phyloP scores from a whole-genome alignment of 306 rosid species.

The Hippophae gyantsensis region DNA sequence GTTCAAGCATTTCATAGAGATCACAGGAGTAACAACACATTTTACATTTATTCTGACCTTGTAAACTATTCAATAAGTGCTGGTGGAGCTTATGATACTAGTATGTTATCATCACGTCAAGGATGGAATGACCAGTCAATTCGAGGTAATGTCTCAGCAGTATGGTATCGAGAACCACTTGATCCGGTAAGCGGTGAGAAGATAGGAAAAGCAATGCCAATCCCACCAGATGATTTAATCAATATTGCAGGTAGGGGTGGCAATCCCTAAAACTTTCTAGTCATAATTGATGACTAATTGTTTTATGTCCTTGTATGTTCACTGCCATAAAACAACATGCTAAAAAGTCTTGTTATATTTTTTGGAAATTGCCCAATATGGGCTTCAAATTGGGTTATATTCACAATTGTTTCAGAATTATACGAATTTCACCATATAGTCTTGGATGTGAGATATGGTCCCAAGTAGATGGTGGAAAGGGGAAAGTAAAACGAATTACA shows the following conservation, averaged over 20 bases:
- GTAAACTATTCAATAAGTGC: slow-evolving; percentile 74
- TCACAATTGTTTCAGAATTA: no score
- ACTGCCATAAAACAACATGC: no score
- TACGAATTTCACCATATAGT: no score
- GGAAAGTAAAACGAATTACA: no score
- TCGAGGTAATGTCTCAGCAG: slow-evolving; percentile 68
- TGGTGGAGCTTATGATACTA: slow-evolving; percentile 20
- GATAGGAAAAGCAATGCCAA: slow-evolving; percentile 72
- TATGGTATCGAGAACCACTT: slow-evolving; percentile 89
- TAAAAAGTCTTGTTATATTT: no score
- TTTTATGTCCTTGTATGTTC: no score
- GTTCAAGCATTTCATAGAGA: slow-evolving; percentile 96
- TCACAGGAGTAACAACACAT: slow-evolving; percentile 73
- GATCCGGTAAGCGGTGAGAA: slow-evolving; percentile 80
- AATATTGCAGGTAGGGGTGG: slow-evolving; percentile 28
- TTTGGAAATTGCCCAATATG: no score
- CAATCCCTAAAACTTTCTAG: no score
- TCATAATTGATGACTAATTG: no score
- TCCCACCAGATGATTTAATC: slow-evolving; percentile 84
- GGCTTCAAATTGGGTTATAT: no score
- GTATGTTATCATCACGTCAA: slow-evolving; percentile 34
- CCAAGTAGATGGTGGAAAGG: no score
- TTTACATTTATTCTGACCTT: slow-evolving; percentile 83
- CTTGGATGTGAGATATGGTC: no score
- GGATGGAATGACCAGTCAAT: slow-evolving; percentile 57